Evolutionary conservation across 495 filamentous ascomycete species (phyloP).

Genomic region (Echria macrotheca): DNA sequence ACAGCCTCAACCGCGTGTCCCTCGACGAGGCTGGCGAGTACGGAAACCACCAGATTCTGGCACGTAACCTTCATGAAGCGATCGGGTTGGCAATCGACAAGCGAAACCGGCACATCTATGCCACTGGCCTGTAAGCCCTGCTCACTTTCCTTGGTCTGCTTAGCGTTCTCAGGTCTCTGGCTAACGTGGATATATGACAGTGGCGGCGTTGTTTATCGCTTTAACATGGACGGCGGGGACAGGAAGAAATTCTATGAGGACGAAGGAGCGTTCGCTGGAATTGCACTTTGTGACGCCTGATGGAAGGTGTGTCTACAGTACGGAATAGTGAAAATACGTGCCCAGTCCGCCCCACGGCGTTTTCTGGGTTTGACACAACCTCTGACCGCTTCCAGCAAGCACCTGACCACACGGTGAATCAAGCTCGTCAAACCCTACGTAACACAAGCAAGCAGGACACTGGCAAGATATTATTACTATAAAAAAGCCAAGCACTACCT

Average conservation of each 20-base stretch:
- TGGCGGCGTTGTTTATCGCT: constrained; percentile 42
- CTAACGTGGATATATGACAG: background rate
- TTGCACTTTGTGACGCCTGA: constrained; percentile 17
- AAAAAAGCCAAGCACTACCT: too few relatives aligned
- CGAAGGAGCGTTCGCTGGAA: constrained; percentile 23
- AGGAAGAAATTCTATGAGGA: constrained; percentile 30
- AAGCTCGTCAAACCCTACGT: too few relatives aligned
- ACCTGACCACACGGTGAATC: too few relatives aligned
- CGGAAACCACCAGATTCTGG: constrained; percentile 17
- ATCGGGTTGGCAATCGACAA: constrained; percentile 44
- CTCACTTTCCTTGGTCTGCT: background rate
- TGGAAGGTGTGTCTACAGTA: too few relatives aligned
- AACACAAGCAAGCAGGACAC: too few relatives aligned
- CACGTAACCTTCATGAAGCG: constrained; percentile 42
- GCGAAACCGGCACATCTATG: constrained; percentile 35
- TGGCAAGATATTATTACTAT: too few relatives aligned
- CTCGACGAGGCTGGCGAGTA: constrained; percentile 14
- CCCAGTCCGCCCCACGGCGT: too few relatives aligned
- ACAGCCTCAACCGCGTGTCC: constrained; percentile 36
- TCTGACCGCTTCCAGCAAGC: too few relatives aligned
- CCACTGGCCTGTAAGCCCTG: constrained; percentile 34
- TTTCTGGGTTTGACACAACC: too few relatives aligned
- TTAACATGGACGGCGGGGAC: constrained; percentile 37
- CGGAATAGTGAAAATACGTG: too few relatives aligned
- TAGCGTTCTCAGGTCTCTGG: background rate